Percentiles rank a stretch among this genome's conserved stretches.
phyloP scores from a whole-genome alignment of 2,329 filamentous ascomycete genomes.

The Colletotrichum tamarilloi region DNA sequence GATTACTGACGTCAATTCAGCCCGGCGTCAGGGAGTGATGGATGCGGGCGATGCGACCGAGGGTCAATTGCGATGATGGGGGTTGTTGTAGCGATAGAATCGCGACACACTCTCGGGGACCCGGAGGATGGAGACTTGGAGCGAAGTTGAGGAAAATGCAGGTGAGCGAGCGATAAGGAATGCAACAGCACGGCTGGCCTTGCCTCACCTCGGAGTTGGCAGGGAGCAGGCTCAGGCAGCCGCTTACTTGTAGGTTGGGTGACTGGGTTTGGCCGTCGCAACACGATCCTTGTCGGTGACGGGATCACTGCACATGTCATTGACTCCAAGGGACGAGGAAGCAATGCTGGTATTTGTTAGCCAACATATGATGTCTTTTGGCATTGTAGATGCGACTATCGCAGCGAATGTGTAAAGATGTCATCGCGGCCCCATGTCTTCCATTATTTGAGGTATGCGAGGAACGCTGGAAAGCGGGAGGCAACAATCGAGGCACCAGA shows the following conservation, averaged over 20 bases:
- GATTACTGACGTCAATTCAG: background rate
- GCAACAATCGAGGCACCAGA: background rate
- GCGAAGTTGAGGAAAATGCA: conserved; percentile 1
- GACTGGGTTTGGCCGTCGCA: background rate
- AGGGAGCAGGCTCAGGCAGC: conserved; percentile 17
- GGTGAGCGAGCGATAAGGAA: conserved; percentile 27
- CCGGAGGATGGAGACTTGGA: background rate
- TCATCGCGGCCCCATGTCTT: background rate
- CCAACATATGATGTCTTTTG: background rate
- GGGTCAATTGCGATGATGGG: background rate
- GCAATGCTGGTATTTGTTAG: background rate
- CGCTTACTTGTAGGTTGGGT: conserved; percentile 2
- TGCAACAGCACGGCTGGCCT: background rate
- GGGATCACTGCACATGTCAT: background rate
- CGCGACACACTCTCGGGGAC: background rate
- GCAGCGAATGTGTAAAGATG: background rate
- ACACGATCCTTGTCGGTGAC: background rate
- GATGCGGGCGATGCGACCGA: background rate
- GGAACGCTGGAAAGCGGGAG: background rate
- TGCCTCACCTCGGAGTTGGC: background rate
- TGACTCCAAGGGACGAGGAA: background rate
- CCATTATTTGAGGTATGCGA: background rate
- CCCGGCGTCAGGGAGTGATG: background rate
- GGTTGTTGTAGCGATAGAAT: conserved; percentile 33
- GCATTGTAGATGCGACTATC: background rate